Base-by-base conservation (phyloP, 106 monocot genomes). In the Iris macrosiphon region DNA sequence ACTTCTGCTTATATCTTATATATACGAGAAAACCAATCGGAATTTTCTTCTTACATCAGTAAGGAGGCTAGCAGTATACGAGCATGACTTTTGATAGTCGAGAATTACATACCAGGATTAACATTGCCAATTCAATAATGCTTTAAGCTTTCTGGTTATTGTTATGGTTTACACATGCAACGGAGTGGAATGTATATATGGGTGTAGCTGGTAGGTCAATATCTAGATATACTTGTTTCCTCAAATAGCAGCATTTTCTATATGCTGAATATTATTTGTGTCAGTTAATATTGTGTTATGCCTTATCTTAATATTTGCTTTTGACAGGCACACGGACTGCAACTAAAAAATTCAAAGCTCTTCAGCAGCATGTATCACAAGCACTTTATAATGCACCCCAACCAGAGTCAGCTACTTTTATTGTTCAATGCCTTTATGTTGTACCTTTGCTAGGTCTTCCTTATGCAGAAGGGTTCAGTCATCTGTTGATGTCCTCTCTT, bases 391-490 rank as follows among this genome's bases (percentile, higher is more conserved):
- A 75, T 40, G 38, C 61, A 40, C 79, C 96, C 31, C 70, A 73
- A 52, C 79, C 82, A 45, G 82, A 69, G 25, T 77, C 96, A 52
- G 73, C 72, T 66, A 75, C 73, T 3, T 96, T 86, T 62, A 60
- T 80, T 49, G 38, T 83, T 55, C 89, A 83, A 7, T 90, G 96
- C 68, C 73, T 96, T 40, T 86, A 96, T 45, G 37, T 96, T 27
- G 49, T 90, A 23, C 89, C 96, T 28, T 56, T 83, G 35, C 59
- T 96, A 67, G 96, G 89, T 15, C 60, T 71, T 50, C 72, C 64
- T n/a, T 83, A 96, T 59, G 35, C 77, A 46, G 96, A 90, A 69
- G 96, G 96, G 2, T 96, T 96, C 57, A 78, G 85, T 48, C 96
- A 96, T 66, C 72, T 96, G 69, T 69, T 96, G 46, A 67, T 75